phyloP scores from a whole-genome alignment of 306 rosid genomes.

The Gastrolobium bilobum region DNA sequence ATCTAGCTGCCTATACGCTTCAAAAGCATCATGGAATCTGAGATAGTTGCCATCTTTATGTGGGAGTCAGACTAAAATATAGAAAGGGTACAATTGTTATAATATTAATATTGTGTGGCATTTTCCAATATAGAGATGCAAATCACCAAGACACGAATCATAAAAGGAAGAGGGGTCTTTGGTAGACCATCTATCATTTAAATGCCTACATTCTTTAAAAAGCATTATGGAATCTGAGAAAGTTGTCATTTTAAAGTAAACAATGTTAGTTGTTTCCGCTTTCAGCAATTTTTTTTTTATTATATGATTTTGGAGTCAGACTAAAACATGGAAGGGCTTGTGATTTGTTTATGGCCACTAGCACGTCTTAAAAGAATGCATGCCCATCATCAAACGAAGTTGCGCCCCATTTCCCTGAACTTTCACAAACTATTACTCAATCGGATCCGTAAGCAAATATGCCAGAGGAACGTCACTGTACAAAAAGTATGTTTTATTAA shows the following conservation, averaged over 20 bases:
- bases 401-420: neutral
- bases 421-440: neutral
- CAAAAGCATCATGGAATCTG: too few species aligned
- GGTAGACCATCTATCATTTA: neutral
- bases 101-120: too few species aligned
- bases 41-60: too few species aligned
- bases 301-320: neutral
- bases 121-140: neutral
- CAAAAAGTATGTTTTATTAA: too few species aligned
- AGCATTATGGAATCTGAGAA: neutral
- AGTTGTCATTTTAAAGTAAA: constrained; percentile 23
- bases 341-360: neutral
- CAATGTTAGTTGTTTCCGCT: constrained; percentile 20
- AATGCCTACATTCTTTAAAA: neutral
- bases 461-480: too few species aligned
- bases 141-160: neutral
- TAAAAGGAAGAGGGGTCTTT: neutral
- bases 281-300: neutral
- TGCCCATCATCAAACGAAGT: constrained; percentile 33
- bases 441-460: too few species aligned
- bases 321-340: neutral
- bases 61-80: neutral
- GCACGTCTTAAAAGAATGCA: neutral
- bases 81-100: neutral
- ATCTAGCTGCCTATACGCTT: too few species aligned